Conservation (phyloP, 106 monocot species). For the Allium fistulosum region DNA sequence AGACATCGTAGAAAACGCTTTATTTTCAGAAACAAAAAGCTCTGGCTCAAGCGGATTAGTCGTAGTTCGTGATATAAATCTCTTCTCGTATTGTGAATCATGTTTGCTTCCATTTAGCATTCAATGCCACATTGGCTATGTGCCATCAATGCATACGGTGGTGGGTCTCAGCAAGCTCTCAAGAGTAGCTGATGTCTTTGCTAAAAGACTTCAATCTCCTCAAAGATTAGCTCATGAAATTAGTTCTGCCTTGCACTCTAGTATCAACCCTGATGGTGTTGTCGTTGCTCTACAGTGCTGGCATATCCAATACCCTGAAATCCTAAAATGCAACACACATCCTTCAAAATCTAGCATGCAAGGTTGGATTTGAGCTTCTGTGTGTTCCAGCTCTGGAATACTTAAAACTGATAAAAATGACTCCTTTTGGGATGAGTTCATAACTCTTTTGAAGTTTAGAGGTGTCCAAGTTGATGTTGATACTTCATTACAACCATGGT, state of each 20-base stretch:
- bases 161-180: constrained; percentile 95
- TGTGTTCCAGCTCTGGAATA: constrained; percentile 54
- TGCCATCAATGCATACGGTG: constrained; percentile 62
- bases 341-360: constrained; percentile 26
- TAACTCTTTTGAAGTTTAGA: constrained; percentile 50
- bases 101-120: constrained; percentile 87
- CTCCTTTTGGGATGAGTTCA: constrained; percentile 52
- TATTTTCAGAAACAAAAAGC: constrained; percentile 75
- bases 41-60: constrained; percentile 55
- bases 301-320: constrained; percentile 71
- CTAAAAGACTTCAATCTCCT: constrained; percentile 85
- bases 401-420: constrained; percentile 27
- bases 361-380: constrained; percentile 39
- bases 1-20: constrained; percentile 76
- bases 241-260: constrained; percentile 54
- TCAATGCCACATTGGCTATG: constrained; percentile 80
- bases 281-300: constrained; percentile 77
- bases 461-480: constrained; percentile 24
- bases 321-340: constrained; percentile 10
- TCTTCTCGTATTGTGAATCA: constrained; percentile 92
- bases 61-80: constrained; percentile 66
- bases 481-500: constrained; percentile 39
- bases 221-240: constrained; percentile 72
- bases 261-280: constrained; percentile 79
- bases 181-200: constrained; percentile 80